These are phyloP conservation scores for Exsudoporus floridanus DNA, from an alignment of 1,284 basidiomycete genomes.

Conservation along the genomic window DNA sequence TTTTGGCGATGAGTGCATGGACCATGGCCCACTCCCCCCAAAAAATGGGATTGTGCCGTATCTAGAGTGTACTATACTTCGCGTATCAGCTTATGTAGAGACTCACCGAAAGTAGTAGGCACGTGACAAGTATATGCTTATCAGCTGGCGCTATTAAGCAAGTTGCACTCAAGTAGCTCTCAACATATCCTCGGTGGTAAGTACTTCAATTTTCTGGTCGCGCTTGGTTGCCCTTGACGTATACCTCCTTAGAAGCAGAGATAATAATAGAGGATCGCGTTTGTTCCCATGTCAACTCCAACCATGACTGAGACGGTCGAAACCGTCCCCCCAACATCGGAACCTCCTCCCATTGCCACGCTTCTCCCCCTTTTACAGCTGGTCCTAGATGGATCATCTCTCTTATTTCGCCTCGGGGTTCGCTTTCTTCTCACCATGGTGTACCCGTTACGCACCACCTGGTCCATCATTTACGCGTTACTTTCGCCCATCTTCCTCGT, in stretches of 20 bases:
- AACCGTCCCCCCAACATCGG: background rate
- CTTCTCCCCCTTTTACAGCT: conserved; percentile 25
- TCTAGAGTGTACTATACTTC: background rate
- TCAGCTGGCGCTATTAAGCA: background rate
- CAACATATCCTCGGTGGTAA: background rate
- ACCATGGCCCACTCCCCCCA: background rate
- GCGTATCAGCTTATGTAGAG: background rate
- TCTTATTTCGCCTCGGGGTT: conserved; percentile 15
- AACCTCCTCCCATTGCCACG: conserved; percentile 26
- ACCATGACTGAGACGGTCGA: conserved; percentile 2
- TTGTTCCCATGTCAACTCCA: conserved; percentile 9
- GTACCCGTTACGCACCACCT: conserved; percentile 36
- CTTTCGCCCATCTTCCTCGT: conserved; percentile 51
- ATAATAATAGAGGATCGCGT: background rate
- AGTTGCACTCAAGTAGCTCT: background rate
- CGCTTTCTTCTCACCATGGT: conserved; percentile 24
- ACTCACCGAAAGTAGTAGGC: too few species aligned
- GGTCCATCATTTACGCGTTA: conserved; percentile 45
- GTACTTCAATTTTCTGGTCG: background rate
- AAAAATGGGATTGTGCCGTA: background rate
- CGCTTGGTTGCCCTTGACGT: background rate
- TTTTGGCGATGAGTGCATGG: background rate
- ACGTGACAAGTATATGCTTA: background rate
- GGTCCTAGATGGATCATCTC: conserved; percentile 7
- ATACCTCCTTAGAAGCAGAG: background rate